A percentile compares a stretch with the other conserved stretches of the same genome.
These are phyloP conservation scores for Russula compacta DNA, from an alignment of 768 basidiomycete genomes.

Conservation along the genomic window DNA sequence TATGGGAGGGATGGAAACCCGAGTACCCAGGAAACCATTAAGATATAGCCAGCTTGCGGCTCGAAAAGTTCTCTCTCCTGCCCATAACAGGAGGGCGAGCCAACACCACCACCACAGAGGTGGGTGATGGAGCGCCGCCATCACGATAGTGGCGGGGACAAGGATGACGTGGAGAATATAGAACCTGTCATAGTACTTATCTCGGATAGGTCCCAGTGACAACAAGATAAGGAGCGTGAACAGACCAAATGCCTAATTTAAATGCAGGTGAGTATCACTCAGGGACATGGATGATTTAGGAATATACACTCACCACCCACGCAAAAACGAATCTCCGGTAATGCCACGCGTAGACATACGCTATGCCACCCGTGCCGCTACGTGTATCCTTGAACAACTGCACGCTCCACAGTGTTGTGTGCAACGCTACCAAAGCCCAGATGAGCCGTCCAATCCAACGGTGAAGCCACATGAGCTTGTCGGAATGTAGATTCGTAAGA, in stretches of 20 bases:
- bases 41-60: conserved; percentile 45
- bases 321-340: conserved; percentile 58
- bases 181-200: conserved; percentile 52
- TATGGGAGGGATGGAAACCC: background rate
- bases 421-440: conserved; percentile 51
- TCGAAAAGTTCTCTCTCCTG: conserved; percentile 51
- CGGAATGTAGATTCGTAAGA: conserved; percentile 57
- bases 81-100: conserved; percentile 53
- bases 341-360: conserved; percentile 44
- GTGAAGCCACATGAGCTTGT: conserved; percentile 66
- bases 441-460: conserved; percentile 63
- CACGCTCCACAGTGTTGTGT: conserved; percentile 61
- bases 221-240: conserved; percentile 45
- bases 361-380: conserved; percentile 32
- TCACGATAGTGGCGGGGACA: conserved; percentile 50
- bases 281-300: background rate
- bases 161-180: conserved; percentile 56
- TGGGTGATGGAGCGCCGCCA: conserved; percentile 60
- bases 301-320: conserved; percentile 36
- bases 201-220: conserved; percentile 44
- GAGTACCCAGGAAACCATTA: conserved; percentile 43
- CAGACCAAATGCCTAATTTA: conserved; percentile 41
- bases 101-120: conserved; percentile 62
- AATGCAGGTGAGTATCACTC: background rate
- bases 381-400: conserved; percentile 49